Conservation (phyloP, 2,329 filamentous ascomycete genomes). For the Fusarium longipes region DNA sequence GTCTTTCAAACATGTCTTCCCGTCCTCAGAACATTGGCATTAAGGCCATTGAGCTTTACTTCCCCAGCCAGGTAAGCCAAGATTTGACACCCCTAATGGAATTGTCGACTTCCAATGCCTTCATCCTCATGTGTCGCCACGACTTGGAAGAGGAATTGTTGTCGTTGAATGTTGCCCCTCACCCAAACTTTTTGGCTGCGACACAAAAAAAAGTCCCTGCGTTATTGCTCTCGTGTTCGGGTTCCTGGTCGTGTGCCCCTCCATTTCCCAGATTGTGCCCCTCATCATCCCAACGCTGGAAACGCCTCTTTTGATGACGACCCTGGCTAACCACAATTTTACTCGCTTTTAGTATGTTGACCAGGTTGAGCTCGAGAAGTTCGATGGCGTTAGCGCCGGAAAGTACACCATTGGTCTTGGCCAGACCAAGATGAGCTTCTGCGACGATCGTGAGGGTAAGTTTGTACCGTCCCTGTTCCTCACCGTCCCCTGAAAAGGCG, state of each 20-base stretch:
- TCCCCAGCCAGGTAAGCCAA: conserved; percentile 80
- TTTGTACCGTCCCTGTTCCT: conserved; percentile 27
- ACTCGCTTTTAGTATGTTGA: conserved; percentile 75
- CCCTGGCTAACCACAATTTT: conserved; percentile 45
- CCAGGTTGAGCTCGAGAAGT: conserved; percentile 84
- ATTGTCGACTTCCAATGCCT: conserved; percentile 16
- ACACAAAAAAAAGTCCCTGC: conserved; percentile 39
- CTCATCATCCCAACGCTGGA: conserved; percentile 33
- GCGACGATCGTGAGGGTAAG: conserved; percentile 85
- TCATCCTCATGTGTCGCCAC: conserved; percentile 12
- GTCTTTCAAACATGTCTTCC: conserved; percentile 68
- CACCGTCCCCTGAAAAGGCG: conserved; percentile 20
- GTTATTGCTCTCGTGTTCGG: conserved; percentile 30
- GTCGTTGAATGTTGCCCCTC: conserved; percentile 39
- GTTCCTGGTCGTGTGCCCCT: conserved; percentile 45
- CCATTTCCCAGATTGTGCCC: conserved; percentile 38
- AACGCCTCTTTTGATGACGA: conserved; percentile 30
- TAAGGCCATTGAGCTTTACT: conserved; percentile 92
- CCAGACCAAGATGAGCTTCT: conserved; percentile 93
- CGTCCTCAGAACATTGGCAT: conserved; percentile 90
- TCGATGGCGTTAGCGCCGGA: conserved; percentile 82
- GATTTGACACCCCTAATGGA: conserved; percentile 3
- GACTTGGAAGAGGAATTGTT: conserved; percentile 21
- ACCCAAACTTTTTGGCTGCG: conserved; percentile 31
- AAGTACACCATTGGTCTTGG: conserved; percentile 94